Evolutionary conservation across 768 basidiomycete genomes (phyloP).

Genomic region (Hericium coralloides): DNA sequence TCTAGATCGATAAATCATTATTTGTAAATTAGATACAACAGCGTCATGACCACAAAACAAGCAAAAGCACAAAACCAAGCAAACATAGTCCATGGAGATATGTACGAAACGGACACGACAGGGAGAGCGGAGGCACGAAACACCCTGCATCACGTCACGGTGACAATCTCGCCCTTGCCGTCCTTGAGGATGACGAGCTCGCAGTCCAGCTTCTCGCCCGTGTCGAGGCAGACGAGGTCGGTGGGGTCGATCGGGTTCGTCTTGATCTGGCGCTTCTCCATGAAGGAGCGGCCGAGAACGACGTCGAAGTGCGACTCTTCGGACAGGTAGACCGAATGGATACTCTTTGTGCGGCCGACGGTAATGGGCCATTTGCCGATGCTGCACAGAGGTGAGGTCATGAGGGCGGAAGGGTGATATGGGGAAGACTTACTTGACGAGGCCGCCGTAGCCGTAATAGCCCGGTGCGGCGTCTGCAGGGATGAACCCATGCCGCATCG

Average conservation of each 20-base stretch:
- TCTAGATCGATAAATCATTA: no score
- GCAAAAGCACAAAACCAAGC: no score
- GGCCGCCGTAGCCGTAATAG: constrained; percentile 87
- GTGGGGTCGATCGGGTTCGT: constrained; percentile 80
- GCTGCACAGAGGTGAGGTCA: constrained; percentile 16
- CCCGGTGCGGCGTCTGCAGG: constrained; percentile 83
- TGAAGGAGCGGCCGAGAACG: constrained; percentile 81
- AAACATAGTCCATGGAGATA: neutral
- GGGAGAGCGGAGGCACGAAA: no score
- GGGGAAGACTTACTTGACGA: constrained; percentile 41
- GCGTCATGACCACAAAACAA: no score
- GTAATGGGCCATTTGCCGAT: constrained; percentile 87
- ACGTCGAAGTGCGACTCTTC: constrained; percentile 97
- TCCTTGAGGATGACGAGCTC: constrained; percentile 90
- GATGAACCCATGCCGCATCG: constrained; percentile 79
- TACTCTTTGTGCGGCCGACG: constrained; percentile 30
- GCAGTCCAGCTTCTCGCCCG: constrained; percentile 85
- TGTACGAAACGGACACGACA: neutral
- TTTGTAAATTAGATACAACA: no score
- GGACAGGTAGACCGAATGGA: constrained; percentile 67
- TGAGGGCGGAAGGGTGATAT: constrained; percentile 3
- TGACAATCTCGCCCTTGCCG: constrained; percentile 79
- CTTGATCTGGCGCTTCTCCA: constrained; percentile 70
- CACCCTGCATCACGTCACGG: neutral
- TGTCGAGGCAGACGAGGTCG: constrained; percentile 85